Evolutionary conservation across 306 rosid species (phyloP), one percentile per base, ranked within the genome.

Genomic region (Dicorynia guianensis): DNA sequence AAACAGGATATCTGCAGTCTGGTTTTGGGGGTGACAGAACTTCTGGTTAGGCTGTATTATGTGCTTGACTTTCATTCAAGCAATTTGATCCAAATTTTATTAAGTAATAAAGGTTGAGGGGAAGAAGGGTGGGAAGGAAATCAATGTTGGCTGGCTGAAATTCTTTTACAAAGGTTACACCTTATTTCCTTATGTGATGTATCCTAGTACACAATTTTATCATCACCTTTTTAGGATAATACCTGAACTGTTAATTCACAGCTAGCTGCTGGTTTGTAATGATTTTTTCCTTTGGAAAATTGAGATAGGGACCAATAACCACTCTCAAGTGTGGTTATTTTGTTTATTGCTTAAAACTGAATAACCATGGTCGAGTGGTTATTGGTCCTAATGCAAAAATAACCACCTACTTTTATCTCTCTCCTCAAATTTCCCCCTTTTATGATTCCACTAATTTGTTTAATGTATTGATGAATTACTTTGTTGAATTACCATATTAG

Each of bases 11-110:
- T 89, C 90, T 92, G 43, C 75, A 85, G 61, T 85, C 97, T 4
- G 92, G 90, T 69, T 95, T 92, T 80, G 97, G 99, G 19, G 99
- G 99, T 76, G 97, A 89, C 59, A 85, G 43, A 79, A 80, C 66
- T 56, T 95, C 96, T 58, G 96, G 97, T 77, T 95, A 90, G 96
- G 59, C 72, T 36, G 30, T 67, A 77, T 25, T 60, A 46, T 20
- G 13, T 19, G 73, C 76, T 61, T 15, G 34, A 19, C 43, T 38
- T 13, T 25, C 30, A 25, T 25, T 25, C 30, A 25, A 25, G 30
- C 30, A 25, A 17, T 17, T 72, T 81, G 73, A 57, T 81, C 71
- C 71, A 49, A 34, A 20, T 44, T 50, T 63, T 7, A 46, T 56
- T 58, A 53, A 66, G 30, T 47, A 30, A 39, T 71, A 46, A 20